Evolutionary conservation across 768 basidiomycete species (phyloP).

Genomic region (Lanmaoa pseudosensibilis): DNA sequence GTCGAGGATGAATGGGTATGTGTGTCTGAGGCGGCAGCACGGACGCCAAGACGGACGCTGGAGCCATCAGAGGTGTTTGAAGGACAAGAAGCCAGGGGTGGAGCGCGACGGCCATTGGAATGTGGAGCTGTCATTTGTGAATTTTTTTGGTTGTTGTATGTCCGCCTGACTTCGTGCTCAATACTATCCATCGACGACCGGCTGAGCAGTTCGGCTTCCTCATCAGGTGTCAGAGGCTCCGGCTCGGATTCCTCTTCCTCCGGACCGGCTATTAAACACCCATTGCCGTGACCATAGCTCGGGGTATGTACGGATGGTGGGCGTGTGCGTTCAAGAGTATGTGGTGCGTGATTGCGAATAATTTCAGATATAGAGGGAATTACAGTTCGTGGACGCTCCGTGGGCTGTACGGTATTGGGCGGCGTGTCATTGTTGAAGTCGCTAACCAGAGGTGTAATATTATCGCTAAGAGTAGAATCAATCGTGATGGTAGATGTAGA

Average conservation of each 20-base stretch:
- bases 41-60: conserved; percentile 39
- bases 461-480: conserved; percentile 22
- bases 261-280: conserved; percentile 42
- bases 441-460: conserved; percentile 7
- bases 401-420: conserved; percentile 18
- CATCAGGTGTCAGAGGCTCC: conserved; percentile 50
- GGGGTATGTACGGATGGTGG: conserved; percentile 48
- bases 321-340: conserved; percentile 47
- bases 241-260: conserved; percentile 54
- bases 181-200: conserved; percentile 89
- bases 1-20: conserved; percentile 52
- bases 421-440: conserved; percentile 12
- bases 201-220: conserved; percentile 64
- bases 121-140: conserved; percentile 36
- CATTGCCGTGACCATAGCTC: conserved; percentile 47
- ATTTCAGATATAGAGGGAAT: conserved; percentile 88
- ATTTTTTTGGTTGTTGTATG: conserved; percentile 57
- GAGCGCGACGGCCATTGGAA: conserved; percentile 43
- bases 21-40: conserved; percentile 45
- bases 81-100: conserved; percentile 28
- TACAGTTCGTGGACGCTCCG: conserved; percentile 44
- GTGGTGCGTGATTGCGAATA: conserved; percentile 76
- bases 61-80: conserved; percentile 58
- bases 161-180: conserved; percentile 75
- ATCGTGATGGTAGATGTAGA: conserved; percentile 34